phyloP scores from a whole-genome alignment of 768 basidiomycete species.

The Rossbeevera mucosa region DNA sequence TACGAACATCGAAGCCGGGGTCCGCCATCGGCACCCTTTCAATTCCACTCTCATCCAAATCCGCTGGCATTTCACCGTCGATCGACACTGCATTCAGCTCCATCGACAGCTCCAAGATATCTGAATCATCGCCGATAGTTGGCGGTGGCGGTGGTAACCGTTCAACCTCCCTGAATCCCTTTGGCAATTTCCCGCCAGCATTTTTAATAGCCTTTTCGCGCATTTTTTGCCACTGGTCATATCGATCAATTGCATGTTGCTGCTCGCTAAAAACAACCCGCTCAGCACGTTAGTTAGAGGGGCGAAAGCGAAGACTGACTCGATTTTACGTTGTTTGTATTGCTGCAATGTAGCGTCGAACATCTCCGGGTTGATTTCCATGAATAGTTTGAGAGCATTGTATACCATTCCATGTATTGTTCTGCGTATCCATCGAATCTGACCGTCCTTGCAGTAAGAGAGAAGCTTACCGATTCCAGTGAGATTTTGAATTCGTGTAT shows the following conservation, averaged over 20 bases:
- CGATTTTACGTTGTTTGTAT: slow-evolving; percentile 82
- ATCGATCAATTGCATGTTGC: slow-evolving; percentile 77
- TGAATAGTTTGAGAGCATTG: slow-evolving; percentile 95
- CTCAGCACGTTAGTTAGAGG: slow-evolving; percentile 3
- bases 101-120: slow-evolving; percentile 84
- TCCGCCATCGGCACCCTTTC: slow-evolving; percentile 92
- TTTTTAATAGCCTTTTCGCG: slow-evolving; percentile 73
- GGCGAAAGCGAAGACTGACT: slow-evolving; percentile 50
- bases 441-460: neutral
- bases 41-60: slow-evolving; percentile 75
- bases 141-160: slow-evolving; percentile 76
- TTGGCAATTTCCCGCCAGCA: slow-evolving; percentile 65
- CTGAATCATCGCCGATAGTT: slow-evolving; percentile 72
- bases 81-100: slow-evolving; percentile 83
- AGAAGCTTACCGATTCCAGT: slow-evolving; percentile 90
- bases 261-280: slow-evolving; percentile 58
- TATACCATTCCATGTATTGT: slow-evolving; percentile 99
- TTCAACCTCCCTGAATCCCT: slow-evolving; percentile 62
- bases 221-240: slow-evolving; percentile 86
- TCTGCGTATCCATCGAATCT: slow-evolving; percentile 38
- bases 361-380: slow-evolving; percentile 97
- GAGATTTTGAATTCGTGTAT: slow-evolving; percentile 92
- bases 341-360: slow-evolving; percentile 93
- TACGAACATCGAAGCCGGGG: slow-evolving; percentile 78
- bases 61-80: slow-evolving; percentile 57